Evolutionary conservation across 345 rosid genomes (phyloP), one percentile per base, ranked within the genome.

Genomic region (Lepidium didymum): DNA sequence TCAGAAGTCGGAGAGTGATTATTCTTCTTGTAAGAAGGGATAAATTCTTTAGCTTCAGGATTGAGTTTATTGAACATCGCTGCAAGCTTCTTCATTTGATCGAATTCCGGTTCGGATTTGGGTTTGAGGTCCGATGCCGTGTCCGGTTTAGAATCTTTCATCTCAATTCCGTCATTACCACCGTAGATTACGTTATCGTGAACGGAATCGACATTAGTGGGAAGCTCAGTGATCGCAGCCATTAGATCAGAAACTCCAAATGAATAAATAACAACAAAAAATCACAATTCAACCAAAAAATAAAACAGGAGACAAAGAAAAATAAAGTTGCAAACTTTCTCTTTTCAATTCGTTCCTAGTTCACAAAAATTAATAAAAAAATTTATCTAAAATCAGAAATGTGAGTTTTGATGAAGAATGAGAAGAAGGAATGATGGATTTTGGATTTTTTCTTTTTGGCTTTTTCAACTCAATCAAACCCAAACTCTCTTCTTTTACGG

Each of bases 41-140:
- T 12, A 62, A 85, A 85, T 52, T 85, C 90, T 61, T 85, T 83
- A 11, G 90, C 90, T 74, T 56, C 73, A 67, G 90, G 90, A 68
- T 85, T 81, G 75, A 85, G 63, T 51, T 81, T 85, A 49, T 84
- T 85, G 57, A 85, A 78, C 84, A 85, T 81, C 3, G 80, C 79
- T 42, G 81, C 90, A 61, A 85, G 85, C 58, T 79, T 85, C 74
- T 81, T 77, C 62, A 80, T 82, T 45, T 60, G 47, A 67, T 74
- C 77, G 43, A 38, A 4, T 42, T 58, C 76, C 76, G 59, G 65
- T 64, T 43, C 36, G 1, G 75, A 62, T 35, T 72, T n/a, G 9
- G 65, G 10, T 58, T 42, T 81, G 73, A 78, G 52, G 60, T 79
- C 85, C 5, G 83, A 75, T 58, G 74, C 78, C 29, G 74, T 33